These are phyloP conservation scores for Tetrahymena malaccensis DNA, from an alignment of 73 alveolate species.

Conservation along the genomic window DNA sequence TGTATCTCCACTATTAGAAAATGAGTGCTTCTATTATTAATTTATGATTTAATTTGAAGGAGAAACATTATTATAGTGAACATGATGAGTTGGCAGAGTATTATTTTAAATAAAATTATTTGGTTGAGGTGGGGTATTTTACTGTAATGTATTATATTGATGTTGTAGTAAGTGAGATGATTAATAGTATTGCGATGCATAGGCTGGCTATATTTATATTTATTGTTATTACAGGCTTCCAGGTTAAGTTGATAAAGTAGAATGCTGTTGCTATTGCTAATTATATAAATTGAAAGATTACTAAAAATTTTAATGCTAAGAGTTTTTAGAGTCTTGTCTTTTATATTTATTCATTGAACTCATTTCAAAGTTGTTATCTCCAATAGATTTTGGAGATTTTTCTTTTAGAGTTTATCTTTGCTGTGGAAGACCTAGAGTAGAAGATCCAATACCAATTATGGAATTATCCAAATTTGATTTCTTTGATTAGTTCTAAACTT, in stretches of 20 bases:
- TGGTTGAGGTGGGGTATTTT: not conserved
- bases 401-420: not conserved
- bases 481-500: not conserved
- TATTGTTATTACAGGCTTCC: not conserved
- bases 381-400: not conserved
- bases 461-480: not conserved
- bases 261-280: not conserved
- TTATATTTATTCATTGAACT: not conserved
- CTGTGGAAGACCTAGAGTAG: not conserved
- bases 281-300: not conserved
- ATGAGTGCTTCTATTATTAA: not conserved
- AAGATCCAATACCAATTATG: not conserved
- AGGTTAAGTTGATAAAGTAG: not conserved
- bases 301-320: not conserved
- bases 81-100: not conserved
- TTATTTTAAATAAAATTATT: not conserved
- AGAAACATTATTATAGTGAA: not conserved
- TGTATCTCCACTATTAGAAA: not conserved
- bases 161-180: not conserved
- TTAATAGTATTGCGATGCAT: not conserved
- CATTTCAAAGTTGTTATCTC: not conserved
- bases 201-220: not conserved
- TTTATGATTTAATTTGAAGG: not conserved
- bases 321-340: not conserved
- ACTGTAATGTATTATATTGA: not conserved